These are phyloP conservation scores for Fusarium lateritium DNA, from an alignment of 2,329 filamentous ascomycete genomes.

Conservation along the genomic window DNA sequence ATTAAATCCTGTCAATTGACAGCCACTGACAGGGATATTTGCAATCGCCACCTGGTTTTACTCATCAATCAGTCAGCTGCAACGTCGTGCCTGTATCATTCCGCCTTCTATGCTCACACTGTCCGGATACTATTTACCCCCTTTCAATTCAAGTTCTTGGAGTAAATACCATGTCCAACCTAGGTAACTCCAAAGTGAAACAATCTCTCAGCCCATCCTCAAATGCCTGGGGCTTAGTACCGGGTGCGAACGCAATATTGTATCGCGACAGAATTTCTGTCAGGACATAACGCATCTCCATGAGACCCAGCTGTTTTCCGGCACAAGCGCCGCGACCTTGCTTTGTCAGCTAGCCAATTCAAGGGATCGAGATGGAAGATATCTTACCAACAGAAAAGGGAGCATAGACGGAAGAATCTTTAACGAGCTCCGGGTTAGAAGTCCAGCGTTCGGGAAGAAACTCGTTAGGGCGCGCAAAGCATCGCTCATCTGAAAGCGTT, in stretches of 20 bases:
- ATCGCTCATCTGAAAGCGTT: conserved; percentile 10
- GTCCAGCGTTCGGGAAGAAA: conserved; percentile 41
- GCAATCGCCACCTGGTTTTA: too few relatives aligned
- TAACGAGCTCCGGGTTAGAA: conserved; percentile 18
- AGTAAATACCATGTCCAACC: conserved; percentile 12
- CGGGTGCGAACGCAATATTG: conserved; percentile 9
- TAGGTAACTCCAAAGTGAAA: conserved; percentile 26
- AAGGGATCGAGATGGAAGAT: background rate
- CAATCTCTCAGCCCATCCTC: conserved; percentile 23
- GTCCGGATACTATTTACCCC: too few relatives aligned
- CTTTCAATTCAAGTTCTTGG: background rate
- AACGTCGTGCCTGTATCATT: too few relatives aligned
- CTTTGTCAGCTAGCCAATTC: background rate
- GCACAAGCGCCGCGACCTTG: conserved; percentile 33
- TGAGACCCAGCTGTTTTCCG: conserved; percentile 38
- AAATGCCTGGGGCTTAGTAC: background rate
- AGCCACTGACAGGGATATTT: too few relatives aligned
- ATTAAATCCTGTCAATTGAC: too few relatives aligned
- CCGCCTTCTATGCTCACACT: too few relatives aligned
- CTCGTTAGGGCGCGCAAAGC: conserved; percentile 26
- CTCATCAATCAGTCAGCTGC: too few relatives aligned
- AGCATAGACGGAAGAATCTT: conserved; percentile 18
- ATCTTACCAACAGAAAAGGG: conserved; percentile 30
- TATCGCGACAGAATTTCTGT: conserved; percentile 27
- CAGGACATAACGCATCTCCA: conserved; percentile 37